Evolutionary conservation across 192 early-diverging fungal species (phyloP), one percentile per base, ranked within the genome.

Genomic region (Thamnidium elegans): DNA sequence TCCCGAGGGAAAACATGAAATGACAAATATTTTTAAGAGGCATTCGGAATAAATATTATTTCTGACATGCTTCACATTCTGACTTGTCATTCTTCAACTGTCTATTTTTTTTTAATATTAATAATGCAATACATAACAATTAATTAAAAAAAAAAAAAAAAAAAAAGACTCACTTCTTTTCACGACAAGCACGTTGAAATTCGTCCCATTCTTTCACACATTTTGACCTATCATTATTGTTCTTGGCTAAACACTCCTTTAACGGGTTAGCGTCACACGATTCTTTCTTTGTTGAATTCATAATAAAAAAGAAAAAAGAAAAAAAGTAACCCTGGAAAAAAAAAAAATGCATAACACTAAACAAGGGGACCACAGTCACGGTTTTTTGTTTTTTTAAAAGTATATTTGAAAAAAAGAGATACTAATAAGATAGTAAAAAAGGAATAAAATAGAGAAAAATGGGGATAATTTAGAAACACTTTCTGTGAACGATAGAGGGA

Each of bases 131-230:
- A 26, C 3, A 26, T 3, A 26, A 17, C 46, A 48, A n/a, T n/a
- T n/a, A 9, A 48, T 5, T 15, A 48, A 48, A 47, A 47, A 47
- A 47, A n/a, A 36, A 36, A 36, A 36, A 36, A 36, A 36, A 36
- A 36, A 36, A 36, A 31, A 39, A 31, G 4, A 39, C 10, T 14
- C 8, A 7, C 79, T 66, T 79, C 68, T 77, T 81, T 44, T 67
- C 67, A 39, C 76, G 70, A 61, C 87, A 89, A 13, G 79, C 77
- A 2, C 65, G 61, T 52, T 80, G 77, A 62, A 89, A 89, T 44
- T 78, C 87, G 36, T 78, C 71, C 84, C 84, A 84, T 73, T 89
- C 87, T 50, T 83, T 78, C 23, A 71, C 15, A 45, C 87, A 89
- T 69, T 85, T 84, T 34, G 72, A 74, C 23, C 78, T 76, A 53